Evolutionary conservation across 2,329 filamentous ascomycete species (phyloP), one percentile per base, ranked within the genome.

Genomic region (Aspergillus brunneoviolaceus): DNA sequence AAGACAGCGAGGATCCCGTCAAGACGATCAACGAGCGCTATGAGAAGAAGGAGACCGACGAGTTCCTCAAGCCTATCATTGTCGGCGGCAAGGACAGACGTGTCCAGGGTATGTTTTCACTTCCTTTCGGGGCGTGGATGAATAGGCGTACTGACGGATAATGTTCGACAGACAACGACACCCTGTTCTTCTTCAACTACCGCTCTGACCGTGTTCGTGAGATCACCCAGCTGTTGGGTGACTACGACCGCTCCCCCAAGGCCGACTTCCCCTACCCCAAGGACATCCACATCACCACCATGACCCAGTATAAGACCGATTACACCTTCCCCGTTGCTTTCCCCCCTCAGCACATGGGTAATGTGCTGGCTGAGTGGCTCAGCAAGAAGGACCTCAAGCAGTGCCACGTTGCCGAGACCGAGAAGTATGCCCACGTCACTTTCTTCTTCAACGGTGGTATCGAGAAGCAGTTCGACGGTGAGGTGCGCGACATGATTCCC

Each of bases 101-200:
- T 70, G 88, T 99, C 74, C 87, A 96, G 82, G 90, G 89, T 90
- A 79, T 68, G 81, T 67, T 16, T 27, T 45, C 48, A 23, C 3
- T 23, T 23, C 45, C 6, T 27, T 25, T n/a, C 25, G n/a, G 5
- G 49, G 3, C 27, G 27, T 29, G 27, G 19, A 31, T 4, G 39
- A 11, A 4, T 29, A 29, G 12, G 5, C 48, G 9, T 23, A 31
- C 42, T 31, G 61, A 55, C 67, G 69, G 60, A 71, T 65, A 51
- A 66, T 62, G 4, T 29, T 51, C 57, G 39, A 25, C 65, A 92
- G 92, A 98, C 74, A 85, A 90, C 67, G 95, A 99, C 75, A 94
- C 92, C 57, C 85, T 98, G 71, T 98, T 98, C 86, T 98, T 98
- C 87, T 99, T 99, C 90, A 99, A 99, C 87, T 99, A 99, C 85